Evolutionary conservation across 2,329 filamentous ascomycete genomes (phyloP).

Genomic region (Ramularia collo-cygni): DNA sequence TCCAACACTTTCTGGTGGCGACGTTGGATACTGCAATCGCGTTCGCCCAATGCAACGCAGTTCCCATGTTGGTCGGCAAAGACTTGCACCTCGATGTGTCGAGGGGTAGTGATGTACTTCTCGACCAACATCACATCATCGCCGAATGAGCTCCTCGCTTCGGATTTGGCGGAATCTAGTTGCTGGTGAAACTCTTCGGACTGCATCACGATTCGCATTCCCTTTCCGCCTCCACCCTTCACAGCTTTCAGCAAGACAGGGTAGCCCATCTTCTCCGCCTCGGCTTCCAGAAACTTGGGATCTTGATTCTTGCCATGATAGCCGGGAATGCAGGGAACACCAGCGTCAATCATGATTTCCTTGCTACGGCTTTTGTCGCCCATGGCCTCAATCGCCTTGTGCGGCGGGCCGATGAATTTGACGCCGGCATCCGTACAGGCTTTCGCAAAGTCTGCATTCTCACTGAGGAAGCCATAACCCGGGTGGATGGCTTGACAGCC

Average conservation of each 20-base stretch:
- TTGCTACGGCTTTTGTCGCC: slow-evolving; percentile 89
- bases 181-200: slow-evolving; percentile 55
- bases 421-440: slow-evolving; percentile 85
- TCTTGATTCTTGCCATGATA: slow-evolving; percentile 87
- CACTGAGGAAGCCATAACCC: slow-evolving; percentile 89
- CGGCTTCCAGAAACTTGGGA: slow-evolving; percentile 51
- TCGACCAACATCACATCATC: slow-evolving; percentile 62
- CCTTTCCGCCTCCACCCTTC: slow-evolving; percentile 61
- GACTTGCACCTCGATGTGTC: slow-evolving; percentile 62
- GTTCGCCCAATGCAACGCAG: slow-evolving; percentile 56
- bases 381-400: slow-evolving; percentile 71
- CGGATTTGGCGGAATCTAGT: slow-evolving; percentile 56
- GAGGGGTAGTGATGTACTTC: slow-evolving; percentile 60
- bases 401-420: slow-evolving; percentile 88
- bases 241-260: slow-evolving; percentile 61
- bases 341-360: slow-evolving; percentile 93
- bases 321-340: slow-evolving; percentile 90
- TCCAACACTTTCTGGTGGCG: slow-evolving; percentile 62
- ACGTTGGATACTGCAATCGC: slow-evolving; percentile 60
- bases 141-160: slow-evolving; percentile 58
- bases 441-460: slow-evolving; percentile 85
- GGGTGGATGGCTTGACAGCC: slow-evolving; percentile 90
- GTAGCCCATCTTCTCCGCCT: slow-evolving; percentile 66
- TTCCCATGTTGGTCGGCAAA: slow-evolving; percentile 61
- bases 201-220: slow-evolving; percentile 57